Evolutionary conservation across 2,329 filamentous ascomycete species (phyloP).

Genomic region (Arthrobotrys conoides): DNA sequence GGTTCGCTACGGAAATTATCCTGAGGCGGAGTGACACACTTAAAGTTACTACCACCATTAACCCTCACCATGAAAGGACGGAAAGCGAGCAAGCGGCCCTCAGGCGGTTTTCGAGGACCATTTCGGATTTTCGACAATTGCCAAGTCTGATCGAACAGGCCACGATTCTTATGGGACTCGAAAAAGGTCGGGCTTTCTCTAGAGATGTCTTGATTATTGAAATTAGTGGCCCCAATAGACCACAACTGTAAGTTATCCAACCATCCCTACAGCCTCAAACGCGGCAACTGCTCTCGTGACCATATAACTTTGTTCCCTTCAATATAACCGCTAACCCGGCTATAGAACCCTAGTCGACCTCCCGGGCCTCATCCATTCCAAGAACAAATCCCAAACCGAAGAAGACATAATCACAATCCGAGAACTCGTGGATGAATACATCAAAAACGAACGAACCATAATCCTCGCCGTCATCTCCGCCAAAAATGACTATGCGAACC

Average conservation of each 20-base stretch:
- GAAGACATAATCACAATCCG: slow-evolving; percentile 69
- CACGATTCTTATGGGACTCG: slow-evolving; percentile 71
- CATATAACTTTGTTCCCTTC: neutral
- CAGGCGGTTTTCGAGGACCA: slow-evolving; percentile 66
- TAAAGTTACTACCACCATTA: slow-evolving; percentile 69
- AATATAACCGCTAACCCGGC: neutral
- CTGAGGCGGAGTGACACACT: slow-evolving; percentile 68
- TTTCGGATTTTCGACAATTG: slow-evolving; percentile 68
- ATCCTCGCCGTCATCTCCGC: slow-evolving; percentile 73
- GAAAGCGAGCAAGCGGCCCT: slow-evolving; percentile 65
- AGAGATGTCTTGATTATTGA: slow-evolving; percentile 70
- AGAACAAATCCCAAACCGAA: slow-evolving; percentile 69
- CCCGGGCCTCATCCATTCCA: slow-evolving; percentile 71
- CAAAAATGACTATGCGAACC: slow-evolving; percentile 72
- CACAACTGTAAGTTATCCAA: slow-evolving; percentile 66
- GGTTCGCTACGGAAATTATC: slow-evolving; percentile 75
- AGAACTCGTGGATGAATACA: slow-evolving; percentile 72
- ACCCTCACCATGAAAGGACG: slow-evolving; percentile 63
- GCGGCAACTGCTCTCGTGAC: neutral
- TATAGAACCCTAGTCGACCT: slow-evolving; percentile 71
- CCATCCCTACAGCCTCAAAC: neutral
- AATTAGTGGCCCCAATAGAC: slow-evolving; percentile 68
- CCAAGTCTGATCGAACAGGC: slow-evolving; percentile 71
- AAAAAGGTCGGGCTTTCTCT: slow-evolving; percentile 67
- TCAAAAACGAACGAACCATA: slow-evolving; percentile 73